Percentiles rank a stretch among this genome's conserved stretches.
These are phyloP conservation scores for Yamadazyma jaroonii DNA, from an alignment of 1,139 yeast species.

Conservation along the genomic window DNA sequence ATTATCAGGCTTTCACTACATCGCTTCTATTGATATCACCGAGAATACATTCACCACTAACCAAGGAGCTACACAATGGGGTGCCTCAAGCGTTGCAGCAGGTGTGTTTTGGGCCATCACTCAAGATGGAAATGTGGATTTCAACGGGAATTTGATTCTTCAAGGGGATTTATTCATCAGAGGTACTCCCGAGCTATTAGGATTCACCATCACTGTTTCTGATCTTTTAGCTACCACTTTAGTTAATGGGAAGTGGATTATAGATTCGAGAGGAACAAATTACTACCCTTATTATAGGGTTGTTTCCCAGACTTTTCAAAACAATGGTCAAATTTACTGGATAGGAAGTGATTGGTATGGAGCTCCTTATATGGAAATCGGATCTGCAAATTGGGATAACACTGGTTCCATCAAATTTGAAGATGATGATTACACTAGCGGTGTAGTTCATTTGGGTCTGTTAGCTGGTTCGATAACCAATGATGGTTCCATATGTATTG, in stretches of 20 bases:
- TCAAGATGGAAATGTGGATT: conserved; percentile 20
- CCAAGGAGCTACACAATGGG: conserved; percentile 18
- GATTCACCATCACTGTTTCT: conserved; percentile 9
- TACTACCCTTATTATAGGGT: conserved; percentile 17
- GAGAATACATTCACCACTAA: conserved; percentile 17
- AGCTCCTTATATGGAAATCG: conserved; percentile 5
- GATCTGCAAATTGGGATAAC: conserved; percentile 4
- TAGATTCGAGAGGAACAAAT: conserved; percentile 14
- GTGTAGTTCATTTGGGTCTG: conserved; percentile 6
- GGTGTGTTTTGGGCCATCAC: conserved; percentile 30
- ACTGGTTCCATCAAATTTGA: conserved; percentile 8
- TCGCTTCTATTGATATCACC: background rate
- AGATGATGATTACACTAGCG: conserved; percentile 6
- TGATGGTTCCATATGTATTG: conserved; percentile 24
- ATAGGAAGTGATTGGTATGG: conserved; percentile 10
- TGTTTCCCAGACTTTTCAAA: conserved; percentile 8
- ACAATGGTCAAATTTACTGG: conserved; percentile 9
- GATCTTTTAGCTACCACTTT: conserved; percentile 13
- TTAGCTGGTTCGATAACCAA: conserved; percentile 15
- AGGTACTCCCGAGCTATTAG: background rate
- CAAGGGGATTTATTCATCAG: conserved; percentile 7
- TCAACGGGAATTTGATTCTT: conserved; percentile 13
- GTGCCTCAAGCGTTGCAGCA: conserved; percentile 21
- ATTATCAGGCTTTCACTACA: too few relatives aligned
- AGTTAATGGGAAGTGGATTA: conserved; percentile 13